Evolutionary conservation across 176 grass and related monocot species (phyloP).

Genomic region (Thinopyrum elongatum): DNA sequence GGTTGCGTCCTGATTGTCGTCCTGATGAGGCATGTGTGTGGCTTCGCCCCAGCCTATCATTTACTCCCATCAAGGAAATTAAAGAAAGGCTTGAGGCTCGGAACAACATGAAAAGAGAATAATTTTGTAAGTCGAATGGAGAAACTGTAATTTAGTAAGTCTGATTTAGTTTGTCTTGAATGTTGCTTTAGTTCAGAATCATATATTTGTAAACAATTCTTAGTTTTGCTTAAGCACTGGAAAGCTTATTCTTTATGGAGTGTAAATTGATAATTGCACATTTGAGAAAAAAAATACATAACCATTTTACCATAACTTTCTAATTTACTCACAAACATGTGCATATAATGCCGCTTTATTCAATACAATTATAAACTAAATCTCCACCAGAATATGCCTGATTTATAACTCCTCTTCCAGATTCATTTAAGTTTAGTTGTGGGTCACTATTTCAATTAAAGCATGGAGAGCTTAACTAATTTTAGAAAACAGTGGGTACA

Average conservation of each 20-base stretch:
- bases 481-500: no score
- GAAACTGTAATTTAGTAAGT: not conserved
- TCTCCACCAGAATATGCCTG: no score
- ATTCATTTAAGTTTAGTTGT: no score
- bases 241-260: not conserved
- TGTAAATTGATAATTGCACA: not conserved
- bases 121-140: not conserved
- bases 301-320: not conserved
- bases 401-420: no score
- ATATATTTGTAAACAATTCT: not conserved
- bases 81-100: not conserved
- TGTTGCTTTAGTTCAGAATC: not conserved
- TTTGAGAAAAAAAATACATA: not conserved
- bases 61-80: not conserved
- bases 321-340: not conserved
- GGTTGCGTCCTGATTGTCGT: not conserved
- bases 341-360: no score
- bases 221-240: not conserved
- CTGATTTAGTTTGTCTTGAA: not conserved
- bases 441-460: no score
- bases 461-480: no score
- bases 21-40: not conserved
- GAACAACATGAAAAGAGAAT: not conserved
- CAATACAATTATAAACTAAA: no score
- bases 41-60: not conserved